Evolutionary conservation across 208 protist genomes (phyloP).

Genomic region (Borovskyia barvae): DNA sequence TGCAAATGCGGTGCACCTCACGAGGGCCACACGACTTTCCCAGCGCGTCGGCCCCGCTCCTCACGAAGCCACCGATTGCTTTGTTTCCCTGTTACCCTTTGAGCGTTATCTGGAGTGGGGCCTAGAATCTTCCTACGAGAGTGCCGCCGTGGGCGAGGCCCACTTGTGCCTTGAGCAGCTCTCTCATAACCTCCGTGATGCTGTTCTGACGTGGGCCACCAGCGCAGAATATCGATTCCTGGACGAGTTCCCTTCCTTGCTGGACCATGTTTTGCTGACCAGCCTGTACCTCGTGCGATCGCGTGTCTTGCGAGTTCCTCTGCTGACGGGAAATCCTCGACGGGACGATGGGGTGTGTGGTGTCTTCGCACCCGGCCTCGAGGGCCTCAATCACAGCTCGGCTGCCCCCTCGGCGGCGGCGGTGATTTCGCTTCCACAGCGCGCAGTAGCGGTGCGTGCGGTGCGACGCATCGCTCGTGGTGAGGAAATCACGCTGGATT

Average conservation of each 20-base stretch:
- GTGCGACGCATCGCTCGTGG: slow-evolving; percentile 31
- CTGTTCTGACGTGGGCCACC: slow-evolving; percentile 49
- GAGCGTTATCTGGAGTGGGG: slow-evolving; percentile 39
- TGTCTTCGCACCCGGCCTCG: slow-evolving; percentile 67
- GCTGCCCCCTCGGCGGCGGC: slow-evolving; percentile 27
- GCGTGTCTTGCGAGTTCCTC: slow-evolving; percentile 48
- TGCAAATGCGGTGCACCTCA: slow-evolving; percentile 16
- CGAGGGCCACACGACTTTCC: neutral
- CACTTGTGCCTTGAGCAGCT: slow-evolving; percentile 77
- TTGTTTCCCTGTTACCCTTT: slow-evolving; percentile 50
- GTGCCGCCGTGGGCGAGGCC: slow-evolving; percentile 18
- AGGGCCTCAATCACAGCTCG: slow-evolving; percentile 60
- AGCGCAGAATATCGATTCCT: slow-evolving; percentile 55
- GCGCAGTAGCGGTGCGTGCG: slow-evolving; percentile 65
- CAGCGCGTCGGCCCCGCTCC: slow-evolving; percentile 19
- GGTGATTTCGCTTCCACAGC: slow-evolving; percentile 37
- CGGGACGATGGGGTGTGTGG: slow-evolving; percentile 1
- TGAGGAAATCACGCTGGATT: slow-evolving; percentile 76
- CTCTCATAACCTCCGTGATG: slow-evolving; percentile 64
- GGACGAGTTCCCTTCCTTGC: slow-evolving; percentile 37
- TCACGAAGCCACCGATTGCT: slow-evolving; percentile 38
- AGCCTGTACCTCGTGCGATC: slow-evolving; percentile 72
- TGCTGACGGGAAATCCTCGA: slow-evolving; percentile 16
- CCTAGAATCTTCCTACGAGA: slow-evolving; percentile 54
- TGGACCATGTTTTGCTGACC: slow-evolving; percentile 57